phyloP scores from a whole-genome alignment of 1,284 basidiomycete genomes.

The Laetiporus sulphureus region DNA sequence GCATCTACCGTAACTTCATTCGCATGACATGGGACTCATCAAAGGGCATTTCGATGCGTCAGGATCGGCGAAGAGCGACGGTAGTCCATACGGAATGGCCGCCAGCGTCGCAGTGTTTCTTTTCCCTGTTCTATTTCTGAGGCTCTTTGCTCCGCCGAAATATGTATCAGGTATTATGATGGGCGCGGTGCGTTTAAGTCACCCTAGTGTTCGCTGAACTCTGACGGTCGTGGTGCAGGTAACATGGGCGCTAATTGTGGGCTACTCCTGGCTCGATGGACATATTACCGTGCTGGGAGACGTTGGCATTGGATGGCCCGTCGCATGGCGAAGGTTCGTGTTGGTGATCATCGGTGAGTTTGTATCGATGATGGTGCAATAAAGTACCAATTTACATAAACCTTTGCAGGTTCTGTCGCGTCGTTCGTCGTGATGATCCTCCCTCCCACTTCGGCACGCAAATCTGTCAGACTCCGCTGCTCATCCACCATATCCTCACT shows the following conservation, averaged over 20 bases:
- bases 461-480: slow-evolving; percentile 40
- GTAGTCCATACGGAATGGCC: slow-evolving; percentile 54
- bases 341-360: slow-evolving; percentile 38
- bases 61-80: slow-evolving; percentile 44
- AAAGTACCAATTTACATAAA: not conserved
- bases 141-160: slow-evolving; percentile 43
- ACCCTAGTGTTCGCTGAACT: not conserved
- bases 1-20: slow-evolving; percentile 6
- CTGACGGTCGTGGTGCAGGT: slow-evolving; percentile 26
- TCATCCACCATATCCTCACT: slow-evolving; percentile 34
- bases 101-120: slow-evolving; percentile 45
- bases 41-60: not conserved
- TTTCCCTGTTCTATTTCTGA: slow-evolving; percentile 46
- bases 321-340: slow-evolving; percentile 47
- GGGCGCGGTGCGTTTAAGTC: slow-evolving; percentile 26
- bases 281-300: slow-evolving; percentile 37
- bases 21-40: not conserved
- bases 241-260: slow-evolving; percentile 41
- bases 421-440: slow-evolving; percentile 44
- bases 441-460: slow-evolving; percentile 43
- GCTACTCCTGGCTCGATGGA: slow-evolving; percentile 59
- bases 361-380: not conserved
- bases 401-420: slow-evolving; percentile 32
- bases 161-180: slow-evolving; percentile 33
- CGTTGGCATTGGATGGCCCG: slow-evolving; percentile 44